Conservation (phyloP, 1,284 basidiomycete genomes). For the Sporisorium sorghi region DNA sequence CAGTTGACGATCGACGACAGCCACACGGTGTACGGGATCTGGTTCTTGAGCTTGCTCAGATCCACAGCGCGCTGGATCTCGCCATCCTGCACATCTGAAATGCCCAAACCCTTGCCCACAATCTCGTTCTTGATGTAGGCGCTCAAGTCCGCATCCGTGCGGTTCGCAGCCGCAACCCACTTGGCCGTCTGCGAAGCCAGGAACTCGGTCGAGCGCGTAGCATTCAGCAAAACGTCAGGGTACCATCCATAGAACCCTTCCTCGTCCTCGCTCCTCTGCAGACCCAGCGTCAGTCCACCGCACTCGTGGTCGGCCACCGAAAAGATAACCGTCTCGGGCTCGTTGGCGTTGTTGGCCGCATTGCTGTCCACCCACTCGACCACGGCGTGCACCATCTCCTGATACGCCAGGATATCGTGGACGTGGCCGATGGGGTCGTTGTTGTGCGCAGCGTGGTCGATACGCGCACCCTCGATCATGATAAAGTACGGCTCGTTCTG, state of each 20-base stretch:
- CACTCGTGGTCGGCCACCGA: conserved; percentile 67
- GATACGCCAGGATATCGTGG: conserved; percentile 66
- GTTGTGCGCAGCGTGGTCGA: conserved; percentile 67
- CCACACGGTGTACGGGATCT: conserved; percentile 46
- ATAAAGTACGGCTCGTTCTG: conserved; percentile 67
- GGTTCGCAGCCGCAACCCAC: conserved; percentile 51
- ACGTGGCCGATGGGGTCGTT: conserved; percentile 67
- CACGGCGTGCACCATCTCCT: conserved; percentile 57
- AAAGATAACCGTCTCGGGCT: conserved; percentile 59
- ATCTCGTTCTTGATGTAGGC: conserved; percentile 51
- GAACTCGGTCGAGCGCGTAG: conserved; percentile 63
- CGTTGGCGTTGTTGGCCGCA: conserved; percentile 33
- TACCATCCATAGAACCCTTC: conserved; percentile 55
- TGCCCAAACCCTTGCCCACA: conserved; percentile 46
- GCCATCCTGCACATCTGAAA: conserved; percentile 52
- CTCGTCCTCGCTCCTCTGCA: conserved; percentile 52
- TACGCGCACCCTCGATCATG: conserved; percentile 65
- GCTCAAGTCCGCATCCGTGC: conserved; percentile 55
- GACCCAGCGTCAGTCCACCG: conserved; percentile 62
- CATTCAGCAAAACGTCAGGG: conserved; percentile 61
- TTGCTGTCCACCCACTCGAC: conserved; percentile 55
- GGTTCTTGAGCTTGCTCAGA: conserved; percentile 42
- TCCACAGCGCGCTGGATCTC: conserved; percentile 50
- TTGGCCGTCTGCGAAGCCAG: conserved; percentile 51
- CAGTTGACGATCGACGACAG: conserved; percentile 54